These are phyloP conservation scores for Phytophthora pluvialis DNA, from an alignment of 352 stramenopile genomes.

Conservation along the genomic window DNA sequence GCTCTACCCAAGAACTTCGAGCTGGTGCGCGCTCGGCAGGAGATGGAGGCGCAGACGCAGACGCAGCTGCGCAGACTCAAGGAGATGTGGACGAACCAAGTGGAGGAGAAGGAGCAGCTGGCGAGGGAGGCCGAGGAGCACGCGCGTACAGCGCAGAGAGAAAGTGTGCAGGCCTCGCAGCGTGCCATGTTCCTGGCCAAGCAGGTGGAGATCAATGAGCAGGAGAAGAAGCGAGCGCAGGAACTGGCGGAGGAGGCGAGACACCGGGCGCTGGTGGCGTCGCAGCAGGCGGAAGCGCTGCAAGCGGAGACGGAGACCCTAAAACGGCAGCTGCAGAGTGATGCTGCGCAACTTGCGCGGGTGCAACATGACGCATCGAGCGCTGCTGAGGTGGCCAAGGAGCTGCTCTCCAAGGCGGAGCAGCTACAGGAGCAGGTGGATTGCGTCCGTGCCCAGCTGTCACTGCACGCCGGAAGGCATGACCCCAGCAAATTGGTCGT, in stretches of 20 bases:
- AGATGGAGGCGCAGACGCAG: conserved; percentile 80
- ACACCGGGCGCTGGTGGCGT: conserved; percentile 61
- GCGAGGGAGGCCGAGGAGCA: conserved; percentile 76
- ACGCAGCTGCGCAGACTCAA: conserved; percentile 57
- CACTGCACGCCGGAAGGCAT: conserved; percentile 74
- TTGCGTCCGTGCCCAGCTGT: conserved; percentile 75
- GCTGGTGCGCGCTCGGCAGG: conserved; percentile 81
- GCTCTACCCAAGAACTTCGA: conserved; percentile 89
- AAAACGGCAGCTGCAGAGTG: conserved; percentile 74
- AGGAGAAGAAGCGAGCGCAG: conserved; percentile 78
- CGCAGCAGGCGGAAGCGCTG: conserved; percentile 71
- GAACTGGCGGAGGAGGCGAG: conserved; percentile 73
- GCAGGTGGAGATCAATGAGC: conserved; percentile 86
- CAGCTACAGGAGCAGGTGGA: conserved; percentile 81
- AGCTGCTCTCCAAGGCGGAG: conserved; percentile 75
- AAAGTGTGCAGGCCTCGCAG: conserved; percentile 76
- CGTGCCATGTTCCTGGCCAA: conserved; percentile 69
- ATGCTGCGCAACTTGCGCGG: conserved; percentile 71
- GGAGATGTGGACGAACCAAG: conserved; percentile 60
- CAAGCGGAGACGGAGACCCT: conserved; percentile 79
- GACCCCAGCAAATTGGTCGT: conserved; percentile 85
- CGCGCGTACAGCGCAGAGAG: conserved; percentile 70
- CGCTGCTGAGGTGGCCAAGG: conserved; percentile 65
- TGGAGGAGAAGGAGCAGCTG: conserved; percentile 77
- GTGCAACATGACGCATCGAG: conserved; percentile 77